These are phyloP conservation scores for Metarhizium robertsii DNA, from an alignment of 2,329 filamentous ascomycete genomes.

Conservation along the genomic window DNA sequence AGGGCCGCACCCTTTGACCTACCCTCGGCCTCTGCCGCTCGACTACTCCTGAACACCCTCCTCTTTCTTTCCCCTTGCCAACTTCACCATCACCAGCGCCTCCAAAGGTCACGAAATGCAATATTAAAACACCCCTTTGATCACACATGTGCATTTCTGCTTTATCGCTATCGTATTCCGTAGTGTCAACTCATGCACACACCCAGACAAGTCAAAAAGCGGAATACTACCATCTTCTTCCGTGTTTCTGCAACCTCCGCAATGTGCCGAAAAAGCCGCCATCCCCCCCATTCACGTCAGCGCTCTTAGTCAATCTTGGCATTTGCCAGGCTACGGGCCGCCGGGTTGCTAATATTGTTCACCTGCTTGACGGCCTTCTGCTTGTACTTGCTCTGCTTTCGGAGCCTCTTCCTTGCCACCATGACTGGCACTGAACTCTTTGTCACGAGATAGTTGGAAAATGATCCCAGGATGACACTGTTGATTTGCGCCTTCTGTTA, in stretches of 20 bases:
- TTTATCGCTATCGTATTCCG: neutral
- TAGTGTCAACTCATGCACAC: neutral
- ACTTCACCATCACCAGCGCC: neutral
- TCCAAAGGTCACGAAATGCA: neutral
- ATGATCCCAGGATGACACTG: conserved; percentile 88
- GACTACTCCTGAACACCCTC: too few species aligned
- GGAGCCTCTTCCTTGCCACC: conserved; percentile 85
- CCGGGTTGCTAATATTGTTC: conserved; percentile 70
- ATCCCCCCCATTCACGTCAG: neutral
- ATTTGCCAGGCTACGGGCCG: conserved; percentile 54
- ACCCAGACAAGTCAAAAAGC: neutral
- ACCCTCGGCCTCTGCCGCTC: too few species aligned
- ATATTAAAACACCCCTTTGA: neutral
- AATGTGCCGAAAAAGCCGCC: too few species aligned
- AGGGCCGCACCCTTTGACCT: too few species aligned
- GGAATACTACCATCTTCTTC: neutral
- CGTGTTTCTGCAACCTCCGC: neutral
- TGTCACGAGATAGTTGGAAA: conserved; percentile 94
- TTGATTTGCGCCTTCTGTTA: conserved; percentile 17
- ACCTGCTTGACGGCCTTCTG: conserved; percentile 58
- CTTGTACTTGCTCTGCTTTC: conserved; percentile 79
- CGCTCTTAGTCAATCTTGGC: conserved; percentile 64
- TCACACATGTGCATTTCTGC: neutral
- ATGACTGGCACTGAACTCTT: conserved; percentile 97
- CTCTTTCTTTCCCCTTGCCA: too few species aligned